Conservation (phyloP, 768 basidiomycete genomes). For the Gloeopeniophorella convolvens region DNA sequence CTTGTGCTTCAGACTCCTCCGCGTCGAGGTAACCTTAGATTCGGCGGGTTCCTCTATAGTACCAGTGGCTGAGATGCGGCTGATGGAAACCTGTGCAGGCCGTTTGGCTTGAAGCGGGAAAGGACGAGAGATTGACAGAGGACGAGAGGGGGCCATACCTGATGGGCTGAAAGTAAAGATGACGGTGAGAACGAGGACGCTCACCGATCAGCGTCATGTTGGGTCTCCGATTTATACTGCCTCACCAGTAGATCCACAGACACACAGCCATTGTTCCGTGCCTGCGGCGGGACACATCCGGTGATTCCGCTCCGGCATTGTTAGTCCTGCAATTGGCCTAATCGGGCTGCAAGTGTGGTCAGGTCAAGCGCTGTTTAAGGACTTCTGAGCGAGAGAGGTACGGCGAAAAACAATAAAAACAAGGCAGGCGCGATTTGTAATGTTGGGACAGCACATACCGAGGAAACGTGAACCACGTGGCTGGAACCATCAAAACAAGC, state of each 20-base stretch:
- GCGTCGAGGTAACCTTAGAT: not conserved
- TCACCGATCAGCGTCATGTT: not conserved
- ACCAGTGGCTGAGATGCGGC: conserved; percentile 6
- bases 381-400: too few species aligned
- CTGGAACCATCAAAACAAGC: too few species aligned
- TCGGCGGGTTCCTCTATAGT: not conserved
- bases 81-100: conserved; percentile 9
- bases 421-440: too few species aligned
- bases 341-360: too few species aligned
- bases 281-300: not conserved
- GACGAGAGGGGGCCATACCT: conserved; percentile 5
- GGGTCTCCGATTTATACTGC: conserved; percentile 12
- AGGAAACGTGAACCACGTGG: too few species aligned
- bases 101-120: conserved; percentile 15
- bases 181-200: not conserved
- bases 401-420: too few species aligned
- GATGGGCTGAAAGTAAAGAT: conserved; percentile 10
- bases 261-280: conserved; percentile 10
- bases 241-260: conserved; percentile 12
- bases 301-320: too few species aligned
- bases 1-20: conserved; percentile 7
- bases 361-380: too few species aligned
- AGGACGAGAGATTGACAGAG: conserved; percentile 16
- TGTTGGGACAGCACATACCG: too few species aligned
- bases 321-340: conserved; percentile 10